These are phyloP conservation scores for Backusella sp. DNA, from an alignment of 192 early-diverging fungal species.

Conservation along the genomic window DNA sequence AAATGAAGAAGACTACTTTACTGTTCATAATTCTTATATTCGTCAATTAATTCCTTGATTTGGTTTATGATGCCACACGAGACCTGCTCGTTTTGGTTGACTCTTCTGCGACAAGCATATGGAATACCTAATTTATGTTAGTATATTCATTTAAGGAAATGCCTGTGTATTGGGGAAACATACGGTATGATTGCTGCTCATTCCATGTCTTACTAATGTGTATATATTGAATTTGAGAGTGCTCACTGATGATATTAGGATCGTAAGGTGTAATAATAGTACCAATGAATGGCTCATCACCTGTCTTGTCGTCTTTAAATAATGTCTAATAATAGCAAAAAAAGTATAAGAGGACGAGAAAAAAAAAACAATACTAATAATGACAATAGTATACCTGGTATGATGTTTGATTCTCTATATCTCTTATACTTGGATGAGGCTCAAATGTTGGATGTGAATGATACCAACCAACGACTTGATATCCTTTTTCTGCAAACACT, in stretches of 20 bases:
- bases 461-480: constrained; percentile 90
- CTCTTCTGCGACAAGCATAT: constrained; percentile 48
- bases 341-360: not conserved
- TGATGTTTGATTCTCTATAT: constrained; percentile 85
- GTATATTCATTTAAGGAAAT: not conserved
- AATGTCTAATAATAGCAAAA: constrained; percentile 39
- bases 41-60: constrained; percentile 55
- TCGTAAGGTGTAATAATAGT: constrained; percentile 86
- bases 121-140: constrained; percentile 41
- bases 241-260: constrained; percentile 44
- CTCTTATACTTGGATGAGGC: constrained; percentile 83
- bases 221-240: constrained; percentile 61
- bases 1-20: constrained; percentile 26
- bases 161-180: constrained; percentile 4
- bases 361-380: not conserved
- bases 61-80: constrained; percentile 49
- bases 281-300: constrained; percentile 87
- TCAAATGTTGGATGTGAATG: constrained; percentile 96
- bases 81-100: constrained; percentile 47
- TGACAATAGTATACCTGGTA: constrained; percentile 65
- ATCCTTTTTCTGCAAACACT: constrained; percentile 60
- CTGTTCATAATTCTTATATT: constrained; percentile 61
- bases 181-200: constrained; percentile 53
- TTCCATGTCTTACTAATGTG: constrained; percentile 57
- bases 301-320: constrained; percentile 57